These are phyloP conservation scores for Alternaria viburni DNA, from an alignment of 2,329 filamentous ascomycete genomes.

Conservation along the genomic window DNA sequence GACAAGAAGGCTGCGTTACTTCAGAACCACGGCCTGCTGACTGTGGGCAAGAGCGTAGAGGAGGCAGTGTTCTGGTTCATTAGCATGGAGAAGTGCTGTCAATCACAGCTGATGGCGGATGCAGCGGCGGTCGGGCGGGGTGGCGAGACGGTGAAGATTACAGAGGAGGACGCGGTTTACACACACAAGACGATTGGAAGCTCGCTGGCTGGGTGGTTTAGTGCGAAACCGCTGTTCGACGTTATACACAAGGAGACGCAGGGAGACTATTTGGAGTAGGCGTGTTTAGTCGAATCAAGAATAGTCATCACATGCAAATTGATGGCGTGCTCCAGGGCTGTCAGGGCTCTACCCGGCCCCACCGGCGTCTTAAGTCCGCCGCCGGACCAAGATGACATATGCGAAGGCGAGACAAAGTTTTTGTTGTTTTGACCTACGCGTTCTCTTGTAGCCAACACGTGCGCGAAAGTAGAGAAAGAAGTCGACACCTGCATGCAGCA, in stretches of 20 bases:
- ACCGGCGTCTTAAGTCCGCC: background rate
- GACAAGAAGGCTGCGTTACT: constrained; percentile 59
- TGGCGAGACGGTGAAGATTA: constrained; percentile 69
- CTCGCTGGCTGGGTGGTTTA: constrained; percentile 68
- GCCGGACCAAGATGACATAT: background rate
- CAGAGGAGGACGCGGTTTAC: constrained; percentile 70
- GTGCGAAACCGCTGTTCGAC: constrained; percentile 74
- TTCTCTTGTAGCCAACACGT: constrained; percentile 17
- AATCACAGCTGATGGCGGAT: constrained; percentile 60
- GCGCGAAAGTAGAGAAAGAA: constrained; percentile 9
- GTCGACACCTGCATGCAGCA: background rate
- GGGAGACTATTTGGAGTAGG: constrained; percentile 60
- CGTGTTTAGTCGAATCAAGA: background rate
- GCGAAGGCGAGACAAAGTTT: background rate
- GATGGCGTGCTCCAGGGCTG: background rate
- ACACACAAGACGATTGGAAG: constrained; percentile 71
- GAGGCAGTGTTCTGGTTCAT: constrained; percentile 63
- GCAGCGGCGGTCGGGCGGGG: constrained; percentile 67
- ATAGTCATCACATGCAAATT: background rate
- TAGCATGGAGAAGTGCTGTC: constrained; percentile 60
- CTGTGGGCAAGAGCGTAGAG: constrained; percentile 58
- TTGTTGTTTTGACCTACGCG: background rate
- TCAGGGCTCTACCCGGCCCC: background rate
- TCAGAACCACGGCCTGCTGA: constrained; percentile 62
- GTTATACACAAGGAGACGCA: constrained; percentile 67